Base-by-base conservation (phyloP, 2,329 filamentous ascomycete species). In the Cordyceps fumosorosea region DNA sequence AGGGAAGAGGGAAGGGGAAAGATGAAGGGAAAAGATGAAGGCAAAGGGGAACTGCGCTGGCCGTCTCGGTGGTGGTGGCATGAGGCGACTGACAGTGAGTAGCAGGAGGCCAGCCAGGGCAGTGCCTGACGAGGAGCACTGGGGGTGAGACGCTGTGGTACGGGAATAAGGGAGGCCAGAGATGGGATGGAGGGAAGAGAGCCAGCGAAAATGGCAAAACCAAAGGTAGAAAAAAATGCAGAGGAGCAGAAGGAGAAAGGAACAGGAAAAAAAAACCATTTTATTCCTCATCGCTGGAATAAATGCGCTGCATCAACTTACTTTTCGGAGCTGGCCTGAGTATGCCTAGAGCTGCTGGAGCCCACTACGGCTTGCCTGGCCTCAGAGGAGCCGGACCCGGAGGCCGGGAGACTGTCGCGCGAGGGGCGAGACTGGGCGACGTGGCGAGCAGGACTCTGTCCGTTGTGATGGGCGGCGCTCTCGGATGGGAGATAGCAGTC, bases 401-500 rank as follows among this genome's bases (percentile, higher is more conserved):
- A 77, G 67, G 78, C 78, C 69, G 83, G 82, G 50, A 85, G 74
- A 65, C 76, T 80, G 69, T 86, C 83, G 67, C 83, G 78, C 62
- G 78, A 75, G 64, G 80, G 78, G 57, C 83, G 78, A 69, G 81
- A 79, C 59, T 78, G 76, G 62, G 75, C 75, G 45, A 73, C 66
- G 65, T 77, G 75, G 52, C 81, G 79, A 60, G 82, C 81, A 52
- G 83, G 83, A 63, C 82, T 84, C 64, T 84, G 81, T 64, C 83
- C 82, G 67, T 84, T 82, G 65, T 83, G 80, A 70, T 85, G 83
- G 66, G 80, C 79, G 77, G 84, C 81, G 64, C 79, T 83, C 74
- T 85, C 83, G 34, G 82, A 85, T 45, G 83, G 83, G 22, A 86
- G 74, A 71, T 85, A 86, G 74, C 83, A 86, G 62, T 85, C 82